Conservation (phyloP, 345 rosid species). For the Alliaria petiolata region DNA sequence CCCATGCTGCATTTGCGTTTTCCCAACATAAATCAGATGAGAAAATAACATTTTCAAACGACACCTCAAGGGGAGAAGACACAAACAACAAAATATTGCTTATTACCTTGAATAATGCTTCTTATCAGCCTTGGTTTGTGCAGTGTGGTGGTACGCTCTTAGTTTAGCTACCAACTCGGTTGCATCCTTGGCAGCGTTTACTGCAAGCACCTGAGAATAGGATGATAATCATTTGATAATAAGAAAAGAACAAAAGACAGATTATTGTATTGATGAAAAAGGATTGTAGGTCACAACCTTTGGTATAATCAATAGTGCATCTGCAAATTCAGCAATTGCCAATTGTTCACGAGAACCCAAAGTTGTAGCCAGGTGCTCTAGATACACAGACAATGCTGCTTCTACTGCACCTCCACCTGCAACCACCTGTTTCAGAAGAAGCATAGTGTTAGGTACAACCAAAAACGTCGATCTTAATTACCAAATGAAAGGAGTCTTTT, state of each 20-base stretch:
- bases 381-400: slow-evolving; percentile 79
- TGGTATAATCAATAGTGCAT: slow-evolving; percentile 77
- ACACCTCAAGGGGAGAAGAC: background rate
- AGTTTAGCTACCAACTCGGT: slow-evolving; percentile 91
- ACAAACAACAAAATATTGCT: background rate
- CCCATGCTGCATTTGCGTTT: slow-evolving; percentile 71
- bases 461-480: background rate
- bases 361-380: slow-evolving; percentile 93
- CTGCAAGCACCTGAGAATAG: slow-evolving; percentile 74
- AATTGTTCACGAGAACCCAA: slow-evolving; percentile 91
- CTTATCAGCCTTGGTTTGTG: slow-evolving; percentile 95
- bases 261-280: background rate
- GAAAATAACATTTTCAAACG: background rate
- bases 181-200: slow-evolving; percentile 96
- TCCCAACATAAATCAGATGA: background rate
- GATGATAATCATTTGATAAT: background rate
- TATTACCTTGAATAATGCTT: slow-evolving; percentile 79
- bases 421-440: slow-evolving; percentile 57
- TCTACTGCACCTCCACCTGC: slow-evolving; percentile 99
- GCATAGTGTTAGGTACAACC: background rate
- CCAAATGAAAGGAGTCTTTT: background rate
- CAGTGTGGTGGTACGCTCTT: slow-evolving; percentile 91
- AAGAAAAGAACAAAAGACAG: background rate
- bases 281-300: slow-evolving; percentile 46
- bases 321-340: slow-evolving; percentile 97